Conservation (phyloP, 169 alveolate species). For the Plasmodium chabaudi region DNA sequence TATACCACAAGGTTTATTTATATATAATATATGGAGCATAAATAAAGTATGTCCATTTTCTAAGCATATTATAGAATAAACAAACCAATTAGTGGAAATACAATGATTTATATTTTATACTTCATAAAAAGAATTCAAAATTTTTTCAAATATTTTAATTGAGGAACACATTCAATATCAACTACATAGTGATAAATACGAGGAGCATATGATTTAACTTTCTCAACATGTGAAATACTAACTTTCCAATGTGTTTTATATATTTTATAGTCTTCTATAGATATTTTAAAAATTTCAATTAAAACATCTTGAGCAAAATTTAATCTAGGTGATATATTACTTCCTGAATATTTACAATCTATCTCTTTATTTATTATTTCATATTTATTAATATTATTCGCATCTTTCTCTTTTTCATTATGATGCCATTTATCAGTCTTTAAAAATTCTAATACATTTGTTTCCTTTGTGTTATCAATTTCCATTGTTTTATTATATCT, state of each 20-base stretch:
- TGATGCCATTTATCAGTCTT: neutral
- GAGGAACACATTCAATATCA: conserved; percentile 67
- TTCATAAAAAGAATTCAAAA: too few relatives aligned
- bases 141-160: too few relatives aligned
- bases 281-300: conserved; percentile 36
- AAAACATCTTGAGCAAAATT: conserved; percentile 48
- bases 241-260: conserved; percentile 46
- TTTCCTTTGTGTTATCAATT: neutral
- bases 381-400: neutral
- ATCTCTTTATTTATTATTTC: neutral
- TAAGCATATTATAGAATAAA: too few relatives aligned
- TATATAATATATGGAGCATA: too few relatives aligned
- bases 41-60: too few relatives aligned
- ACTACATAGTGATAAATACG: conserved; percentile 79
- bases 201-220: conserved; percentile 82
- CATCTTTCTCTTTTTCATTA: neutral
- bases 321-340: conserved; percentile 18
- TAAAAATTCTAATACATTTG: neutral
- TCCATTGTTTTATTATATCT: neutral
- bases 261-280: conserved; percentile 17
- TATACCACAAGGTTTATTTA: too few relatives aligned
- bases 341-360: neutral
- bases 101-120: too few relatives aligned
- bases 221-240: conserved; percentile 69
- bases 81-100: too few relatives aligned